Evolutionary conservation across 257 asterid genomes (phyloP), one percentile per base, ranked within the genome.

Genomic region (Leonotis leonurus): DNA sequence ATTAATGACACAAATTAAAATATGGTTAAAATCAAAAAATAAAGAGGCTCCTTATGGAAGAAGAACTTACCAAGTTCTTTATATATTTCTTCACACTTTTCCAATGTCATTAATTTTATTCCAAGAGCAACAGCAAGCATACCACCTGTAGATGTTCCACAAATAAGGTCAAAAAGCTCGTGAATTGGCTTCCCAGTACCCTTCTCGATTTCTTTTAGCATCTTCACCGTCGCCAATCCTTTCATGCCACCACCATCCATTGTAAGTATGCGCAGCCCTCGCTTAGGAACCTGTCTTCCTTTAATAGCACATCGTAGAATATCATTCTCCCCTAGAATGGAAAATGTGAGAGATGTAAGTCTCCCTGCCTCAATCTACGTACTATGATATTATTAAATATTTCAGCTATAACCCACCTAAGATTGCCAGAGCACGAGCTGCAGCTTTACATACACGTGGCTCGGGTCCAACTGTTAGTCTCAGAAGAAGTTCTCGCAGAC

Each of bases 161-260:
- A 93, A 46, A 93, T 83, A 75, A 93, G 96, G 80, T 93, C 99
- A 74, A 93, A 93, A 32, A 93, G 87, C 79, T 93, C 99, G 64
- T 93, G 92, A 73, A 93, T 93, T 67, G 81, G 94, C 78, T 89
- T 93, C 72, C 99, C 99, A 64, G 97, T 81, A 43, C 96, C 84
- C 78, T 77, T 89, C 79, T 89, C 99, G 18, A 93, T 93, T 80
- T 87, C 94, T 70, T 75, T 89, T 44, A 93, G 91, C 79, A 93
- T 87, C 80, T 77, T 81, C 64, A 93, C 94, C n/a, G 99, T 93
- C 45, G 94, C 95, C 77, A 93, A 81, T 73, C 99, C 97, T 81
- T 93, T 93, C 99, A 93, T 93, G 79, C 99, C 99, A 16, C 99
- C 99, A 58, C 99, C 99, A 79, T 93, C 99, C 99, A 93, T 89